Conservation (phyloP, 768 basidiomycete species). For the Tulasnella sp. region DNA sequence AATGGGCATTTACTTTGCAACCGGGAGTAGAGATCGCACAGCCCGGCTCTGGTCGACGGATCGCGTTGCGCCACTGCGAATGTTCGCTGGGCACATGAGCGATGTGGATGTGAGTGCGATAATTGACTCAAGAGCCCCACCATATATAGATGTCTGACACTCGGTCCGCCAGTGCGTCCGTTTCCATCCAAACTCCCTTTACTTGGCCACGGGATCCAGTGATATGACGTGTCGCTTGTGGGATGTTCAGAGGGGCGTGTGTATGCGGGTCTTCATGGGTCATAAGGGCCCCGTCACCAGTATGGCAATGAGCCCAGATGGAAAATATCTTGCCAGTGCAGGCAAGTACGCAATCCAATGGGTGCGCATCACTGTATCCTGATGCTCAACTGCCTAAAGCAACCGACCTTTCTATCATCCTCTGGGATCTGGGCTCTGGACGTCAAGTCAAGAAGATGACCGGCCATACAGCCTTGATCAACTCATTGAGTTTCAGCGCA, state of each 20-base stretch:
- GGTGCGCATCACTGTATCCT: neutral
- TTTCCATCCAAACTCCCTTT: constrained; percentile 97
- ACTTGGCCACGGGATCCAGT: constrained; percentile 92
- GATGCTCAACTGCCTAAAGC: constrained; percentile 33
- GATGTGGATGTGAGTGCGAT: constrained; percentile 87
- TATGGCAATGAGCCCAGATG: constrained; percentile 86
- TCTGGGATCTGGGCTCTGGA: constrained; percentile 97
- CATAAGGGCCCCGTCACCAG: constrained; percentile 84
- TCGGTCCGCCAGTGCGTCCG: constrained; percentile 57
- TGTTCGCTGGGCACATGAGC: constrained; percentile 92
- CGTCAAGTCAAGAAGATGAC: constrained; percentile 92
- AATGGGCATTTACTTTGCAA: constrained; percentile 96
- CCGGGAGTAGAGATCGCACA: constrained; percentile 85
- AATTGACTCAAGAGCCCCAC: no score
- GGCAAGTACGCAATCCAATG: constrained; percentile 34
- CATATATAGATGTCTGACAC: neutral
- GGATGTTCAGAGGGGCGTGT: constrained; percentile 94
- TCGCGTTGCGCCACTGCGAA: constrained; percentile 68
- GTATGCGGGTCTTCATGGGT: constrained; percentile 90
- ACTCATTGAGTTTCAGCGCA: constrained; percentile 83
- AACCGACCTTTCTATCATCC: constrained; percentile 84
- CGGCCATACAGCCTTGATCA: constrained; percentile 81
- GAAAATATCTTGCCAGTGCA: constrained; percentile 84
- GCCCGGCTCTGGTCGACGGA: constrained; percentile 96
- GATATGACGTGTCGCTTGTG: constrained; percentile 94